A percentile compares a stretch with the other conserved stretches of the same genome.
Evolutionary conservation across 1,284 basidiomycete species (phyloP).

Genomic region (Waitea zeae): DNA sequence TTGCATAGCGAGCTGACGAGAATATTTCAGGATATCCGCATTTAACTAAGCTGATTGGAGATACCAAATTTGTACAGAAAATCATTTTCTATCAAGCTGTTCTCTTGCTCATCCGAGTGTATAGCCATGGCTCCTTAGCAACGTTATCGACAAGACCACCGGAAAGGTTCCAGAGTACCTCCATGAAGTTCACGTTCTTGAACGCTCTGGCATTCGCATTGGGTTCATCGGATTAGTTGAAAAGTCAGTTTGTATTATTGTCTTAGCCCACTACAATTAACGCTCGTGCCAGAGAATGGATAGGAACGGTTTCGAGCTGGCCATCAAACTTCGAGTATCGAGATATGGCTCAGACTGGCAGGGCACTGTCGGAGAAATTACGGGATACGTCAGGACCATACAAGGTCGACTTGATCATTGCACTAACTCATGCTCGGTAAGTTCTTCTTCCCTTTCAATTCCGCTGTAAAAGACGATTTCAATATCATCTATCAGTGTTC

Average conservation of each 20-base stretch:
- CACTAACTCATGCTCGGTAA: constrained; percentile 62
- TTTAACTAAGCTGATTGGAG: constrained; percentile 52
- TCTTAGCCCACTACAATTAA: not conserved
- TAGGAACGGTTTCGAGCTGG: constrained; percentile 72
- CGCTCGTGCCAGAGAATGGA: constrained; percentile 51
- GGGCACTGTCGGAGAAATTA: constrained; percentile 49
- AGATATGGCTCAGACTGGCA: constrained; percentile 48
- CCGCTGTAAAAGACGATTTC: not conserved
- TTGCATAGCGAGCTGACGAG: constrained; percentile 3
- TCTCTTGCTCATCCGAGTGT: no score
- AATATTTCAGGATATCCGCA: constrained; percentile 53
- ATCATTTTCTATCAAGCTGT: no score
- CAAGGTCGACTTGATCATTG: constrained; percentile 65
- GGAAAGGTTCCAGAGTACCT: constrained; percentile 37
- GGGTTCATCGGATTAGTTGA: constrained; percentile 77
- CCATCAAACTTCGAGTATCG: constrained; percentile 54
- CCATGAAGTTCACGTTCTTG: constrained; percentile 41
- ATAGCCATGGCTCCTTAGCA: constrained; percentile 69
- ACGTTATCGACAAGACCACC: constrained; percentile 51
- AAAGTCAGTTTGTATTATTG: constrained; percentile 25
- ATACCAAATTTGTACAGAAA: constrained; percentile 39
- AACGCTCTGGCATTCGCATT: constrained; percentile 50
- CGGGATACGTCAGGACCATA: constrained; percentile 55
- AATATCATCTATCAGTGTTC: not conserved
- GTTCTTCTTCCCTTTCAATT: constrained; percentile 5